phyloP scores from a whole-genome alignment of 1,284 basidiomycete species.

The Cystobasidium pallidum region DNA sequence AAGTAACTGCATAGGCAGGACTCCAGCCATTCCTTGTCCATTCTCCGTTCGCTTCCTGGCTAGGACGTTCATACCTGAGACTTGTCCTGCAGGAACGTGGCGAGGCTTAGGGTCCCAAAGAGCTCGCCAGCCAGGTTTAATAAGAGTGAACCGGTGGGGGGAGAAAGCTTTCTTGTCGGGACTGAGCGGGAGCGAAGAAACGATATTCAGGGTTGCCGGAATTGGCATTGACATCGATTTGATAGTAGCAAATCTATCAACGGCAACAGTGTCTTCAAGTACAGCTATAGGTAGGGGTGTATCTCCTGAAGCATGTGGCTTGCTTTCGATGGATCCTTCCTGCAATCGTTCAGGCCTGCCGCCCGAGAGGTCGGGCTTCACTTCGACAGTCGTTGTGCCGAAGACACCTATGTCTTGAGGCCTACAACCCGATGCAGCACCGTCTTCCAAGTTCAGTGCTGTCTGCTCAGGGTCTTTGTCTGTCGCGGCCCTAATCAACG shows the following conservation, averaged over 20 bases:
- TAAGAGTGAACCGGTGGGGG: conserved; percentile 76
- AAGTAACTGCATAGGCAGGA: conserved; percentile 79
- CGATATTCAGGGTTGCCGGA: background rate
- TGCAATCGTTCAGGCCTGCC: background rate
- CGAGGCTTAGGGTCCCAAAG: conserved; percentile 48
- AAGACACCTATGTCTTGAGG: background rate
- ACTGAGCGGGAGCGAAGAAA: background rate
- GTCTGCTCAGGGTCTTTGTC: background rate
- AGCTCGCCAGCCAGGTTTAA: conserved; percentile 72
- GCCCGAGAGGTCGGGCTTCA: background rate
- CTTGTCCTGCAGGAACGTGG: conserved; percentile 21
- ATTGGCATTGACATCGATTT: conserved; percentile 34
- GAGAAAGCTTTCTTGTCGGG: conserved; percentile 26
- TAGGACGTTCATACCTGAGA: background rate
- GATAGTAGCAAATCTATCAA: conserved; percentile 37
- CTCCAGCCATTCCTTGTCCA: conserved; percentile 11
- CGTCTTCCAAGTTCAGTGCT: background rate
- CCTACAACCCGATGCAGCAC: background rate
- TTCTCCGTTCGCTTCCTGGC: background rate
- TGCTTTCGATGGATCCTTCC: background rate
- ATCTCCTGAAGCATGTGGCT: background rate
- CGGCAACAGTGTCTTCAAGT: background rate
- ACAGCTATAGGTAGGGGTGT: background rate
- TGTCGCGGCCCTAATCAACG: conserved; percentile 45
- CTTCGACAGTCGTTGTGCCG: background rate